Conservation (phyloP, 1,139 yeast genomes). For the Protomyces inouyei region DNA sequence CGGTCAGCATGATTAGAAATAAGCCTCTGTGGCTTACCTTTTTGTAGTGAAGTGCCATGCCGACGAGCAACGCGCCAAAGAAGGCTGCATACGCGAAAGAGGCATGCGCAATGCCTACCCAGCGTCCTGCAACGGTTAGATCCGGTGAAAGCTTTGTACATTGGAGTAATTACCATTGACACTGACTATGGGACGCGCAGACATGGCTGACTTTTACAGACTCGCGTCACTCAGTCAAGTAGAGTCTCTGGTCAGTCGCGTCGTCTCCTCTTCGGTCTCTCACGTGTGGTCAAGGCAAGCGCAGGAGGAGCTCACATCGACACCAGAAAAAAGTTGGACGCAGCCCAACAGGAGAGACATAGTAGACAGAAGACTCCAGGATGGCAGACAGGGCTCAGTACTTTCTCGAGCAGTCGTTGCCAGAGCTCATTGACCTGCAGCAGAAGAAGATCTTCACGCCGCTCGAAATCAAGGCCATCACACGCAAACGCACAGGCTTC, state of each 20-base stretch:
- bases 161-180: neutral
- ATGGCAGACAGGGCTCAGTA: conserved; percentile 76
- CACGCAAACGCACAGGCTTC: conserved; percentile 91
- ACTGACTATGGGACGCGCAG: neutral
- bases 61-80: conserved; percentile 17
- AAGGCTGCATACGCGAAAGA: conserved; percentile 21
- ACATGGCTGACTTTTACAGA: neutral
- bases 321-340: neutral
- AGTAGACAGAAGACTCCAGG: neutral
- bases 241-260: no score
- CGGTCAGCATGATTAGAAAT: neutral
- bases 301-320: neutral
- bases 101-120: conserved; percentile 15
- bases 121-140: neutral
- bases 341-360: neutral
- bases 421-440: conserved; percentile 85
- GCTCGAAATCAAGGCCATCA: conserved; percentile 69
- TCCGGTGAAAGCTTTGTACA: neutral
- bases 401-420: conserved; percentile 75
- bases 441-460: conserved; percentile 65
- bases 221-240: no score
- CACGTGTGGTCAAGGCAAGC: neutral
- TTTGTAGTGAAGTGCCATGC: conserved; percentile 18
- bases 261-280: no score
- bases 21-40: conserved; percentile 5